phyloP scores from a whole-genome alignment of 148 eudicot genomes.

The Vaccinium vitisidaea region DNA sequence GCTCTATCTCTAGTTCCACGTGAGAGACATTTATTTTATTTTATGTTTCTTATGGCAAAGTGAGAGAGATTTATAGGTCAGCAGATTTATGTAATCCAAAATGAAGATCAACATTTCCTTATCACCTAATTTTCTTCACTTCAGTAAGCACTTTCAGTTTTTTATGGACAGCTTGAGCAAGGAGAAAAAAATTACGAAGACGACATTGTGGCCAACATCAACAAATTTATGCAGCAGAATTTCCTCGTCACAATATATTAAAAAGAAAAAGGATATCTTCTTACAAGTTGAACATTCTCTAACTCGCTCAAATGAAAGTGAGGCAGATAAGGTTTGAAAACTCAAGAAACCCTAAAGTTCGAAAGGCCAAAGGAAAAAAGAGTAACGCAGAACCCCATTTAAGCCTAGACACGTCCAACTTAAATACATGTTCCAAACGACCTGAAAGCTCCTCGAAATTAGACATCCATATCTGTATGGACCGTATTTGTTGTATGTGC shows the following conservation, averaged over 20 bases:
- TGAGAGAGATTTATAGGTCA: neutral
- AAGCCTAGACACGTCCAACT: neutral
- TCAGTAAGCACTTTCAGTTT: neutral
- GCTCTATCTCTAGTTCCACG: neutral
- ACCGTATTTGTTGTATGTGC: neutral
- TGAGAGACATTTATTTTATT: no score
- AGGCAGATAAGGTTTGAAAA: neutral
- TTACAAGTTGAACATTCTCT: neutral
- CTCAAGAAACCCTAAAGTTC: neutral
- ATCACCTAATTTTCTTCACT: neutral
- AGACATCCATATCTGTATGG: neutral
- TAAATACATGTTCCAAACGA: neutral
- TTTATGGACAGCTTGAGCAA: neutral
- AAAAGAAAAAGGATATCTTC: neutral
- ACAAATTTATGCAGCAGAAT: neutral
- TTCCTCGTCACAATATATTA: neutral
- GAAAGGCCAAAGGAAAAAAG: neutral
- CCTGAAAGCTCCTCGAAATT: neutral
- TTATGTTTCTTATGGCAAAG: neutral
- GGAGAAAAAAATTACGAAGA: neutral
- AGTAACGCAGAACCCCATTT: neutral
- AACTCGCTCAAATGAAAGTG: neutral
- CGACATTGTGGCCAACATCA: neutral
- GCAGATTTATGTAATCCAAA: neutral
- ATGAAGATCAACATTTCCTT: constrained; percentile 5